Evolutionary conservation across 208 protist genomes (phyloP).

Genomic region (Crithidia acanthocephali): DNA sequence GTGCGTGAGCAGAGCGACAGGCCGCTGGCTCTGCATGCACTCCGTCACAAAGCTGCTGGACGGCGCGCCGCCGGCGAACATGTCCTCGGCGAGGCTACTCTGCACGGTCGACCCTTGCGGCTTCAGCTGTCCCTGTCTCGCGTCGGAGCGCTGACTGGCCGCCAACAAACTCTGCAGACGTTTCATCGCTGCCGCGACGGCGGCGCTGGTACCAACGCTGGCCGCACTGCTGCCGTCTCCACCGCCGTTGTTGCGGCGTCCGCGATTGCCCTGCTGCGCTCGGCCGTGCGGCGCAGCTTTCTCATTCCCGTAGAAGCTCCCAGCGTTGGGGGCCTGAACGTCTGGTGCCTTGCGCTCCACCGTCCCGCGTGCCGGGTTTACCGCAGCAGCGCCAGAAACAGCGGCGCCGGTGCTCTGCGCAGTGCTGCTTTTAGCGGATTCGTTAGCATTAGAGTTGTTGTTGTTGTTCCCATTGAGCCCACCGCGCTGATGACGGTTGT

Average conservation of each 20-base stretch:
- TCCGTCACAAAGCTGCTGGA: constrained; percentile 65
- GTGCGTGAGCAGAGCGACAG: constrained; percentile 72
- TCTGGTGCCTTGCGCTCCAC: constrained; percentile 25
- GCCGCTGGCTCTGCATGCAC: constrained; percentile 70
- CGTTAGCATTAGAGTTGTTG: background rate
- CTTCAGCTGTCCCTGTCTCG: constrained; percentile 1
- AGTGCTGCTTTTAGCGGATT: background rate
- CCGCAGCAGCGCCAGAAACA: background rate
- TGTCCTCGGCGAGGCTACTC: constrained; percentile 45
- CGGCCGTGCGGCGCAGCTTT: constrained; percentile 4
- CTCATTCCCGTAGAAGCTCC: constrained; percentile 34
- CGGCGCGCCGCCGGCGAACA: constrained; percentile 30
- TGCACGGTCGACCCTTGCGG: constrained; percentile 22
- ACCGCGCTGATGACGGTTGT: background rate
- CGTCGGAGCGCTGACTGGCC: constrained; percentile 31
- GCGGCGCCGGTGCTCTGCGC: background rate
- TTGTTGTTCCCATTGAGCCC: constrained; percentile 1
- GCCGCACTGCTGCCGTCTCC: constrained; percentile 10
- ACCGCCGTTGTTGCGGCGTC: constrained; percentile 12
- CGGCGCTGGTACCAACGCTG: constrained; percentile 30
- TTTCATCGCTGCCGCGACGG: constrained; percentile 37
- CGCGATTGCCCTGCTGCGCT: constrained; percentile 31
- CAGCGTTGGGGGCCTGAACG: constrained; percentile 32
- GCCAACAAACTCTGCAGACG: constrained; percentile 45
- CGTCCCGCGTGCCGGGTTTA: background rate